Evolutionary conservation across 495 filamentous ascomycete genomes (phyloP).

Genomic region (Pyronema omphalodes): DNA sequence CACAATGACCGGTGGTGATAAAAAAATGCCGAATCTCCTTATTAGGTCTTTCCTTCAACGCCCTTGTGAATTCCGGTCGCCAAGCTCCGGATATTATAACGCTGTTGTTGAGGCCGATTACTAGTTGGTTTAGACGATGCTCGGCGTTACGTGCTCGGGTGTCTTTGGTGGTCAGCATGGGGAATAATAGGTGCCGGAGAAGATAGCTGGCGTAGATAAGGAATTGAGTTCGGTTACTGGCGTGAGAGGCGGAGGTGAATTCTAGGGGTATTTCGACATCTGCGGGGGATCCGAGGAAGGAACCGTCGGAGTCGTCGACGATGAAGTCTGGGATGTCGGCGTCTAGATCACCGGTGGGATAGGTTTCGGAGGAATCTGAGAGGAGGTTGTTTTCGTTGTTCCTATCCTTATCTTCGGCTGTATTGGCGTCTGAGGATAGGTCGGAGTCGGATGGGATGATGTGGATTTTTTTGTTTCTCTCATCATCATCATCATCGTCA

Average conservation of each 20-base stretch:
- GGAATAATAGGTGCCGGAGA: conserved; percentile 11
- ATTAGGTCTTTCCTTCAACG: conserved; percentile 11
- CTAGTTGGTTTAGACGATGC: conserved; percentile 5
- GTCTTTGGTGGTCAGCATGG: conserved; percentile 4
- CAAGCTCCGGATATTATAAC: conserved; percentile 13
- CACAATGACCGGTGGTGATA: background rate
- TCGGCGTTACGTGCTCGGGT: conserved; percentile 7
- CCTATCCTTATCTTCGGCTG: conserved; percentile 4
- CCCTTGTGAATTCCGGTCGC: conserved; percentile 8
- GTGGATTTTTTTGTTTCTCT: background rate
- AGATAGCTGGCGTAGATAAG: conserved; percentile 9
- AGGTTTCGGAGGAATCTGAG: background rate
- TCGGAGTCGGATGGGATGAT: background rate
- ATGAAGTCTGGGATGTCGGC: conserved; percentile 9
- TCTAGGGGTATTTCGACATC: conserved; percentile 12
- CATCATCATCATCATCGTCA: background rate
- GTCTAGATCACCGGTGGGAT: background rate
- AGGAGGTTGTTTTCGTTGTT: conserved; percentile 11
- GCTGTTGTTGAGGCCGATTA: conserved; percentile 7
- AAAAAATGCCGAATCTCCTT: background rate
- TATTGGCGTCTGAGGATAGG: background rate
- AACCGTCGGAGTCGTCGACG: conserved; percentile 6
- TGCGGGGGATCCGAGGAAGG: conserved; percentile 5
- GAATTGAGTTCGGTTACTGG: conserved; percentile 7
- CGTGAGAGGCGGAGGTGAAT: conserved; percentile 12